A percentile compares a stretch with the other conserved stretches of the same genome.
Conservation (phyloP, 2,329 filamentous ascomycete species). For the Colletotrichum cereale region DNA sequence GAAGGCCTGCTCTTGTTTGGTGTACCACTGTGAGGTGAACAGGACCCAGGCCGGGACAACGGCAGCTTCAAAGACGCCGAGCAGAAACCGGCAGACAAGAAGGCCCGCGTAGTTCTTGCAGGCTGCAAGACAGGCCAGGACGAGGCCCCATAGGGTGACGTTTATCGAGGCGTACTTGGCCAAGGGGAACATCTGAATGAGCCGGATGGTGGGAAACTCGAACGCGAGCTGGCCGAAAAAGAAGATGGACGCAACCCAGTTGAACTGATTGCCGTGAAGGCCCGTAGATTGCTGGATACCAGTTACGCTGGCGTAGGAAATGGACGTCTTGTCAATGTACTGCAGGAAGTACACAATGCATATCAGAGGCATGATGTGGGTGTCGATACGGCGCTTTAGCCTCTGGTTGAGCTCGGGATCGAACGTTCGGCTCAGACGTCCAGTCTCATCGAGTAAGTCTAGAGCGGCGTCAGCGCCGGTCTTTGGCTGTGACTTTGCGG, state of each 20-base stretch:
- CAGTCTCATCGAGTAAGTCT: constrained; percentile 31
- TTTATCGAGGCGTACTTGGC: constrained; percentile 54
- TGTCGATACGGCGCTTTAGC: constrained; percentile 69
- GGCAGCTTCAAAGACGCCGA: constrained; percentile 76
- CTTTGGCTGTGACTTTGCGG: background rate
- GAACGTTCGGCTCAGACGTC: constrained; percentile 21
- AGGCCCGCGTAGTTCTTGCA: constrained; percentile 71
- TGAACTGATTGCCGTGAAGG: constrained; percentile 56
- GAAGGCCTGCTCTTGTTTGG: constrained; percentile 74
- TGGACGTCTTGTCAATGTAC: constrained; percentile 72
- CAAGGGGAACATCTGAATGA: constrained; percentile 54
- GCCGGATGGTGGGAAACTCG: constrained; percentile 53
- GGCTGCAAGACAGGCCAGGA: constrained; percentile 72
- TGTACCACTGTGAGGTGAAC: constrained; percentile 80
- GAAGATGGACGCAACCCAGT: constrained; percentile 54
- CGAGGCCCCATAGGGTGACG: constrained; percentile 51
- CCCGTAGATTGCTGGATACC: constrained; percentile 63
- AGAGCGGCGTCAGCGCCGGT: constrained; percentile 29
- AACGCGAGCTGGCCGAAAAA: constrained; percentile 53
- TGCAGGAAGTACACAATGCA: constrained; percentile 70
- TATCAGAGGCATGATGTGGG: constrained; percentile 66
- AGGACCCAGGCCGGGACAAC: constrained; percentile 78
- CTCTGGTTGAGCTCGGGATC: constrained; percentile 46
- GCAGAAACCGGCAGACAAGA: constrained; percentile 74
- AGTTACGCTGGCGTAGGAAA: constrained; percentile 69